Evolutionary conservation across 2,329 filamentous ascomycete genomes (phyloP).

Genomic region (Kalmusia sp.): DNA sequence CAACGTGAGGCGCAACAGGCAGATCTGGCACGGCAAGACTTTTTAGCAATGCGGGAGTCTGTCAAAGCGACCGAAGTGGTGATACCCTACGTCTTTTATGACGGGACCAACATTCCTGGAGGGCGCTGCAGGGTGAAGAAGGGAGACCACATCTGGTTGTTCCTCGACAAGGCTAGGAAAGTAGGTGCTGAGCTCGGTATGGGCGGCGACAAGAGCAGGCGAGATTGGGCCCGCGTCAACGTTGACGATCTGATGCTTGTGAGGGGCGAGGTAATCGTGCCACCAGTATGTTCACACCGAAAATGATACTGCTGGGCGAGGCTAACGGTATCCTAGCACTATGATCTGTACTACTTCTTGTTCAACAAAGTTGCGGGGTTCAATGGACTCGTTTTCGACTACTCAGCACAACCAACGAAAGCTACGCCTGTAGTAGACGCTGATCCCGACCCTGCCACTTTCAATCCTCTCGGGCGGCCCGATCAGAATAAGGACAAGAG

Average conservation of each 20-base stretch:
- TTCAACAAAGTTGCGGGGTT: constrained; percentile 83
- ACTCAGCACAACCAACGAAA: constrained; percentile 61
- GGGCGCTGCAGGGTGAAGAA: constrained; percentile 88
- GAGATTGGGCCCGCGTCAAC: constrained; percentile 90
- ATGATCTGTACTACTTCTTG: constrained; percentile 96
- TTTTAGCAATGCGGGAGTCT: constrained; percentile 79
- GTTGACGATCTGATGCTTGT: constrained; percentile 97
- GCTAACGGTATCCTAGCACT: constrained; percentile 69
- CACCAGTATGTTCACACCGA: constrained; percentile 69
- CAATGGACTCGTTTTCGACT: constrained; percentile 80
- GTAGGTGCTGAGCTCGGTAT: constrained; percentile 84
- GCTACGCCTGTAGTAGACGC: constrained; percentile 41
- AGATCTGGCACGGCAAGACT: constrained; percentile 79
- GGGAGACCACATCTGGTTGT: constrained; percentile 91
- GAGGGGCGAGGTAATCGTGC: constrained; percentile 87
- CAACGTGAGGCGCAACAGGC: constrained; percentile 80
- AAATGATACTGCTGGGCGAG: background rate
- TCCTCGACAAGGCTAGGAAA: constrained; percentile 89
- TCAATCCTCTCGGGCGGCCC: constrained; percentile 52
- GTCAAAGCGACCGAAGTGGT: constrained; percentile 89
- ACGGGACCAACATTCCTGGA: constrained; percentile 87
- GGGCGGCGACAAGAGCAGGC: constrained; percentile 69
- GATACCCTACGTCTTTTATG: constrained; percentile 96
- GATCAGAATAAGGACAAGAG: constrained; percentile 42
- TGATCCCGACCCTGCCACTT: constrained; percentile 31